Evolutionary conservation across 306 rosid genomes (phyloP), one percentile per base, ranked within the genome.

Genomic region (Carpinus viminea): DNA sequence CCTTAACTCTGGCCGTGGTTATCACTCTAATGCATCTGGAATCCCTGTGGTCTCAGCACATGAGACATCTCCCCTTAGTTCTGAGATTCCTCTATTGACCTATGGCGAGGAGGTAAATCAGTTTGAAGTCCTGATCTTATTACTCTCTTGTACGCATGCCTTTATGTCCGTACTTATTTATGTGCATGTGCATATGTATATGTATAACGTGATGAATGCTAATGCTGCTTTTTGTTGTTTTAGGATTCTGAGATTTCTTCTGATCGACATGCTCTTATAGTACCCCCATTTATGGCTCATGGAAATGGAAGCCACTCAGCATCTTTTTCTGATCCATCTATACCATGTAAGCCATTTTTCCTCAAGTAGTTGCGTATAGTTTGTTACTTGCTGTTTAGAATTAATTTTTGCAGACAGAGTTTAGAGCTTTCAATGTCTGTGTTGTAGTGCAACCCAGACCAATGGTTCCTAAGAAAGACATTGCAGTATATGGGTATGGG

Each of bases 401-500:
- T 57, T 78, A 17, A 15, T 2, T 28, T 70, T 43, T 73, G 54
- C 64, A n/a, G 46, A 76, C 81, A 41, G 76, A 87, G 34, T 26
- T 24, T 74, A 54, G 18, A 47, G 45, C 55, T 80, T 79, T 59
- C 56, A 48, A 73, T 80, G 54, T 64, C 15, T 10, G 28, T 41
- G 51, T 78, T 51, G 24, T 21, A 93, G 98, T 88, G 89, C 98
- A 95, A 87, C 90, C 97, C 55, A 90, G 99, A 81, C 96, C 99
- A 2, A 91, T 95, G 99, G 98, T 87, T 76, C 98, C 97, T 20
- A 87, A 93, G 85, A 95, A 95, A 85, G 99, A 95, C 79, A 87
- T 95, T 72, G 98, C 98, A 0, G 94, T 89, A 34, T 95, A 95
- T 85, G 99, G 99, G 52, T 95, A 93, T 81, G 99, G 99, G 73